phyloP scores from a whole-genome alignment of 164 flowering plant genomes.

The Vitis labrusca region DNA sequence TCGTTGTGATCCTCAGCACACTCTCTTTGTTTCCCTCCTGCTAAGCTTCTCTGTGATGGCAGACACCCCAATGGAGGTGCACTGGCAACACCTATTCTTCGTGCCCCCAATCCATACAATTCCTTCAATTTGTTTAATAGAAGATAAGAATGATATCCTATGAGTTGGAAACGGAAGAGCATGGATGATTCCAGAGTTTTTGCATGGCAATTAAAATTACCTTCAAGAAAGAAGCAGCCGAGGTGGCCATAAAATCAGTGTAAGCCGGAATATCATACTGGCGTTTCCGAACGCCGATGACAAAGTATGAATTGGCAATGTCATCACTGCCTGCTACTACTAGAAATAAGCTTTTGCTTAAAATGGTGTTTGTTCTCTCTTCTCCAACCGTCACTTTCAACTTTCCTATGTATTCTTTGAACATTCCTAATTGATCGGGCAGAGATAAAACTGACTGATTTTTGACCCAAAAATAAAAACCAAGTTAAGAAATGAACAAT shows the following conservation, averaged over 20 bases:
- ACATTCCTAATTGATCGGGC: conserved; percentile 26
- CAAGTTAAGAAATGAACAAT: too few relatives aligned
- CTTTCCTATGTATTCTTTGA: conserved; percentile 29
- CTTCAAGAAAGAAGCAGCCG: conserved; percentile 20
- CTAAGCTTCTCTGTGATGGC: conserved; percentile 16
- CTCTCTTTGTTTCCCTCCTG: conserved; percentile 11
- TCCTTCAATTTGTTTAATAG: too few relatives aligned
- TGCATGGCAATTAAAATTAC: conserved; percentile 11
- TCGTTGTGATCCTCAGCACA: conserved; percentile 19
- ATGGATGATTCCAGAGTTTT: too few relatives aligned
- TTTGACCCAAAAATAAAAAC: too few relatives aligned
- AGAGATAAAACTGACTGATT: conserved; percentile 26
- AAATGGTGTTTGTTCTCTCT: conserved; percentile 16
- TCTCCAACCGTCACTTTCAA: conserved; percentile 25
- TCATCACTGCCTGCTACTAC: conserved; percentile 32
- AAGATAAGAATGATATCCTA: too few relatives aligned
- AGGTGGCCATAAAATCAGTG: conserved; percentile 21
- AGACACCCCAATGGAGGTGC: conserved; percentile 29
- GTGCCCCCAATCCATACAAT: conserved; percentile 16
- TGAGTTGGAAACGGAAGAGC: too few relatives aligned
- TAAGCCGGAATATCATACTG: conserved; percentile 25
- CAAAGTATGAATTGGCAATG: conserved; percentile 29
- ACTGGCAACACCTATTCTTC: conserved; percentile 19
- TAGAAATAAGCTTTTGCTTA: conserved; percentile 19
- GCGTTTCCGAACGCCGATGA: background rate